Evolutionary conservation across 2,329 filamentous ascomycete species (phyloP).

Genomic region (Phyllosticta capitalensis): DNA sequence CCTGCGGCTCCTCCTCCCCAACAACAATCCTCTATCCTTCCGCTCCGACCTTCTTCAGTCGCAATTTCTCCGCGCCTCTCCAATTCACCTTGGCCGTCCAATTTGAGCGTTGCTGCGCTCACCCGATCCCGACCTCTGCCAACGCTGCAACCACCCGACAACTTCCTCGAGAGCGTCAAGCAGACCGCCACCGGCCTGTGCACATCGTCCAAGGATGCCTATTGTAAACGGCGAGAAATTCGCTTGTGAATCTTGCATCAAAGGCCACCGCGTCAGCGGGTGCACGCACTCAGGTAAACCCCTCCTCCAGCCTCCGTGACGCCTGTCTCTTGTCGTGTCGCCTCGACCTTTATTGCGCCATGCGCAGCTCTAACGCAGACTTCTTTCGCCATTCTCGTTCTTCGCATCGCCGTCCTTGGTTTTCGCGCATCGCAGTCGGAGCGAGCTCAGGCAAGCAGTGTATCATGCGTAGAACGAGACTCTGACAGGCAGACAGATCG

Average conservation of each 20-base stretch:
- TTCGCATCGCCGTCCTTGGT: slow-evolving; percentile 1
- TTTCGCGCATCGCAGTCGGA: neutral
- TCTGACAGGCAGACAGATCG: slow-evolving; percentile 53
- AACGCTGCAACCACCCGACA: neutral
- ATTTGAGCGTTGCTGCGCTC: neutral
- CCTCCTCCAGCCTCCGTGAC: slow-evolving; percentile 11
- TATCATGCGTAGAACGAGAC: slow-evolving; percentile 2
- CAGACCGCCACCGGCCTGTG: slow-evolving; percentile 11
- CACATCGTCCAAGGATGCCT: slow-evolving; percentile 24
- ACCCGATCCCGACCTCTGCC: neutral
- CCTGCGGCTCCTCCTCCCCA: no score
- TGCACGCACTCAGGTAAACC: slow-evolving; percentile 82
- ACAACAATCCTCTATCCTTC: neutral
- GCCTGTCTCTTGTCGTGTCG: neutral
- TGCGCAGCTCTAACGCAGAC: neutral
- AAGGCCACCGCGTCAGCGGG: slow-evolving; percentile 96
- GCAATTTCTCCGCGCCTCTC: neutral
- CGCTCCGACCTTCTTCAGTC: neutral
- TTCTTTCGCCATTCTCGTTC: neutral
- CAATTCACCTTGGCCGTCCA: neutral
- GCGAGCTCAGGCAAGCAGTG: slow-evolving; percentile 16
- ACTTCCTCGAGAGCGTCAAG: slow-evolving; percentile 8
- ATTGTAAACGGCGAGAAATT: slow-evolving; percentile 80
- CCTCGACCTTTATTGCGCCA: neutral
- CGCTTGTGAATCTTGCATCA: slow-evolving; percentile 95